A percentile compares a stretch with the other conserved stretches of the same genome.
Conservation (phyloP, 1,139 yeast species). For the Pichia sp. region DNA sequence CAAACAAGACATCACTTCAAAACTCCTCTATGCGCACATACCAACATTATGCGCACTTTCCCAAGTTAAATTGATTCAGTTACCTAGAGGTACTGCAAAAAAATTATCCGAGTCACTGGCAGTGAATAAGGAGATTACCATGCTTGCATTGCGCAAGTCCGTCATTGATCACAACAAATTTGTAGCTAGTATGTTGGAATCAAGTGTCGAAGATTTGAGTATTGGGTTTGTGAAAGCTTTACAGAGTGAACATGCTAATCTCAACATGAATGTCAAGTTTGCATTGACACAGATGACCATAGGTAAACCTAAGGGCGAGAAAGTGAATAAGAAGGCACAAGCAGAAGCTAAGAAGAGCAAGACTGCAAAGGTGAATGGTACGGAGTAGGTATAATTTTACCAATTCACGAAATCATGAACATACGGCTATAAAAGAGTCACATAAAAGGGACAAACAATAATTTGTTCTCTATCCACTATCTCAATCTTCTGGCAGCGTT, state of each 20-base stretch:
- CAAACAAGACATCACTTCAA: slow-evolving; percentile 44
- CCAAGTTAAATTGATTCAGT: slow-evolving; percentile 46
- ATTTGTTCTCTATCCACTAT: too few relatives aligned
- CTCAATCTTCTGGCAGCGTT: slow-evolving; percentile 8
- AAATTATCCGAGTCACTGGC: slow-evolving; percentile 32
- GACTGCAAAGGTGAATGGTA: too few relatives aligned
- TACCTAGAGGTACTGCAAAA: slow-evolving; percentile 42
- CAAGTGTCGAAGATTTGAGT: slow-evolving; percentile 32
- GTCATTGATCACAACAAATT: slow-evolving; percentile 14
- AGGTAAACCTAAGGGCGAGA: slow-evolving; percentile 21
- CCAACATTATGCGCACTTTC: slow-evolving; percentile 47
- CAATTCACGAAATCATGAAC: too few relatives aligned
- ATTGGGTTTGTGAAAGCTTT: slow-evolving; percentile 38
- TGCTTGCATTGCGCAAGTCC: slow-evolving; percentile 22
- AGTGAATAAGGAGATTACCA: slow-evolving; percentile 12
- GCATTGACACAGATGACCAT: slow-evolving; percentile 38
- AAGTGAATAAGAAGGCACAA: slow-evolving; percentile 1
- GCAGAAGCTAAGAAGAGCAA: too few relatives aligned
- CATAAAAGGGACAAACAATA: too few relatives aligned
- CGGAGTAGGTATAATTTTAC: too few relatives aligned
- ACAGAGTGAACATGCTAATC: slow-evolving; percentile 22
- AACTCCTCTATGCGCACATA: slow-evolving; percentile 41
- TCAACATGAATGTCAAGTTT: slow-evolving; percentile 34
- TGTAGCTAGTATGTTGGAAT: slow-evolving; percentile 29
- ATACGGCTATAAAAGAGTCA: too few relatives aligned